Base-by-base conservation (phyloP, 139 green algal species). In the Ettlia oleoabundans region DNA sequence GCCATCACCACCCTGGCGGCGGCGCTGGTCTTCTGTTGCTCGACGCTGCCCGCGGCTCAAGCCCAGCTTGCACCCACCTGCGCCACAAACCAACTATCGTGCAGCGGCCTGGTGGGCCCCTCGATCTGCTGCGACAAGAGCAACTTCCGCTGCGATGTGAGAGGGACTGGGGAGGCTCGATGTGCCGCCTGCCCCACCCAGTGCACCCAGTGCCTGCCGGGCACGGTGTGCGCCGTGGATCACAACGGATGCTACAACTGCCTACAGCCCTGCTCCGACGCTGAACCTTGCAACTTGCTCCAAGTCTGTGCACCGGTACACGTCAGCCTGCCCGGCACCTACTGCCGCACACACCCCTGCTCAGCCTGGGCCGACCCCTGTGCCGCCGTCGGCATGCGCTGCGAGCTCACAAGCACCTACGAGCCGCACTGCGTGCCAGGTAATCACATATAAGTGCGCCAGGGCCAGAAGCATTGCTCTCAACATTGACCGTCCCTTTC, bases 181-280 rank as follows among this genome's bases (percentile, higher is more conserved):
- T 72, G 65, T 18, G 65, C 65, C 2, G 13, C 10, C 30, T 72
- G 65, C 65, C 65, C 65, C 7, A 9, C 7, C 4, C 4, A 13
- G 13, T 72, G 65, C 65, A 47, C 37, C 35, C 30, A 18, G 65
- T 72, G 65, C 65, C 65, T 72, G 8, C 65, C 38, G 13, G 65
- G 38, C 65, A 24, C 18, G 1, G 18, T 15, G 15, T 72, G 65
- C 65, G 38, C 19, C 18, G 18, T 33, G 4, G 33, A 42, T 15
- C 65, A 42, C 35, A 42, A 33, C 65, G 65, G 65, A 33, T 72
- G 65, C 65, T 51, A n/a, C 33, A 42, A 18, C 65, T 72, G 65
- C 65, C 65, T 72, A 21, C 33, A 47, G 18, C 55, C 55, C 15
- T 65, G 55, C 55, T 32, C 55, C 18, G 18, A 9, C 18, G 15